Conservation (phyloP, 2,329 filamentous ascomycete species). For the Cyphellophora europaea region DNA sequence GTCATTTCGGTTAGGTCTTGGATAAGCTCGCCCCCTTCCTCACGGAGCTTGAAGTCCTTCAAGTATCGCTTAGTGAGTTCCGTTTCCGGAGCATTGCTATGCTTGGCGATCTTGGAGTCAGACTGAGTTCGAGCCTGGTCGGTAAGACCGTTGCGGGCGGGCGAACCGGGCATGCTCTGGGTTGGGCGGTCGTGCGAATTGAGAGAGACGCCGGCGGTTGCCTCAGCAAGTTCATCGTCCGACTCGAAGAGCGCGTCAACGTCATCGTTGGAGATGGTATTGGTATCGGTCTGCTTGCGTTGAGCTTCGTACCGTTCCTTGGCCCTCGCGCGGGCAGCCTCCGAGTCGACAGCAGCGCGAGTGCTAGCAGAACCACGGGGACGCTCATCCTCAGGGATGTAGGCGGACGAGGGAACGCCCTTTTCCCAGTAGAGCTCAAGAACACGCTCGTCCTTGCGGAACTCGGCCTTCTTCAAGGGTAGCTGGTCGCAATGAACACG, state of each 20-base stretch:
- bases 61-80: conserved; percentile 88
- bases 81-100: conserved; percentile 61
- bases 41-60: conserved; percentile 76
- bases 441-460: conserved; percentile 88
- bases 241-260: conserved; percentile 95
- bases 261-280: conserved; percentile 86
- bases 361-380: conserved; percentile 71
- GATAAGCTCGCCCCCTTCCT: conserved; percentile 91
- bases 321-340: conserved; percentile 69
- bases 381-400: conserved; percentile 92
- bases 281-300: conserved; percentile 87
- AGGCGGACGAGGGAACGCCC: conserved; percentile 90
- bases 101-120: conserved; percentile 77
- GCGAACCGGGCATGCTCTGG: conserved; percentile 90
- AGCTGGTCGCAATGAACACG: conserved; percentile 97
- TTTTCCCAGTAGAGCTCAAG: conserved; percentile 99
- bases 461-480: conserved; percentile 96
- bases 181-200: conserved; percentile 68
- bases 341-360: conserved; percentile 68
- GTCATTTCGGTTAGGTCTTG: conserved; percentile 99
- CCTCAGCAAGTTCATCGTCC: conserved; percentile 83
- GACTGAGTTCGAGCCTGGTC: conserved; percentile 78
- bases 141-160: conserved; percentile 62
- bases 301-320: conserved; percentile 86
- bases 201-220: conserved; percentile 83